Conservation (phyloP, 768 basidiomycete species). For the Vararia minispora region DNA sequence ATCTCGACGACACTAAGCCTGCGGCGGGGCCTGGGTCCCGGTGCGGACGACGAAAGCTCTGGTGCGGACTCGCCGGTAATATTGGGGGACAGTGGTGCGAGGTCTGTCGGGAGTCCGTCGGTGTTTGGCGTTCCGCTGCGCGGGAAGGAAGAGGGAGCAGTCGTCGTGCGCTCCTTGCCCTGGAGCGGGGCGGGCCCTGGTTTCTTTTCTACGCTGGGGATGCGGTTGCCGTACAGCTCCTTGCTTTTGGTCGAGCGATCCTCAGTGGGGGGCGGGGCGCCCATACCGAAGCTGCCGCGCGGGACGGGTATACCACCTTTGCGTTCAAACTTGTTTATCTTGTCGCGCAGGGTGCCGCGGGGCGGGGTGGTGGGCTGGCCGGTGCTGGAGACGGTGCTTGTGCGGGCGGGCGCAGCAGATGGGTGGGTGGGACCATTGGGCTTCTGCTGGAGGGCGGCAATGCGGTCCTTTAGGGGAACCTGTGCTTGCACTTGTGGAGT, state of each 20-base stretch:
- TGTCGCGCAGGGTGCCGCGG: conserved; percentile 38
- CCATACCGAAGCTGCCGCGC: conserved; percentile 62
- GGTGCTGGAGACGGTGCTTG: conserved; percentile 18
- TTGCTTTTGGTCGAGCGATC: conserved; percentile 37
- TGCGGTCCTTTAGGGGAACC: conserved; percentile 77
- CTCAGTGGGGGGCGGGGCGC: conserved; percentile 43
- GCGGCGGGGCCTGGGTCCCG: background rate
- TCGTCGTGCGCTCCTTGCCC: too few relatives aligned
- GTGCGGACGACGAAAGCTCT: background rate
- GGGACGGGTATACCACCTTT: conserved; percentile 70
- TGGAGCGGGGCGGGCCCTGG: conserved; percentile 7
- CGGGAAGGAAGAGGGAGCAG: too few relatives aligned
- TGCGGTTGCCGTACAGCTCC: conserved; percentile 68
- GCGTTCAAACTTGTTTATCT: conserved; percentile 72
- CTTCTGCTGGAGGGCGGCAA: conserved; percentile 69
- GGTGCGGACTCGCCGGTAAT: background rate
- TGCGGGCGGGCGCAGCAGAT: conserved; percentile 22
- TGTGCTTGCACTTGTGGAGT: too few relatives aligned
- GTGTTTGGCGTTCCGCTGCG: too few relatives aligned
- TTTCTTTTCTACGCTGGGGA: conserved; percentile 27
- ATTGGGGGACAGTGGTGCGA: background rate
- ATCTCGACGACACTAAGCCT: background rate
- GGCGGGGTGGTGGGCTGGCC: conserved; percentile 14
- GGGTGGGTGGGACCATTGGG: conserved; percentile 20
- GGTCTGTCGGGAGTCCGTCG: background rate